A percentile compares a stretch with the other conserved stretches of the same genome.
phyloP scores from a whole-genome alignment of 176 grass and related monocot genomes.

The Thalia dealbata region DNA sequence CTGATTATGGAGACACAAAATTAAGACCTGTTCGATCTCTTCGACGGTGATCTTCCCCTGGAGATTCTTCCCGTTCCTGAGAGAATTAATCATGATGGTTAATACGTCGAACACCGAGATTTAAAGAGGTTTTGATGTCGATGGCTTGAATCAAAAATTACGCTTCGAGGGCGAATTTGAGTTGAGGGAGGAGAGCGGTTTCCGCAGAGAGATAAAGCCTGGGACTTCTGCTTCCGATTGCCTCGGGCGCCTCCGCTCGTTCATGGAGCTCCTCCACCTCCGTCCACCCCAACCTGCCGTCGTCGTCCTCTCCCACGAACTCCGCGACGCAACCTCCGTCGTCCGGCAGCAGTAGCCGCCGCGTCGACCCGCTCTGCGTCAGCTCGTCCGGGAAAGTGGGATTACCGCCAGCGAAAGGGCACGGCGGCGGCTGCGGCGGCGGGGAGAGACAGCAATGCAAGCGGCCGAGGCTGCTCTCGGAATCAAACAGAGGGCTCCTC shows the following conservation, averaged over 20 bases:
- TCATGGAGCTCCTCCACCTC: not conserved
- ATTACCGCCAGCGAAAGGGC: not conserved
- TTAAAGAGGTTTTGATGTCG: not conserved
- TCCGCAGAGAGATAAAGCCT: not conserved
- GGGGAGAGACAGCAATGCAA: not conserved
- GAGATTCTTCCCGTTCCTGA: not conserved
- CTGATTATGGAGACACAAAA: not conserved
- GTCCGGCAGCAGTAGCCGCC: not conserved
- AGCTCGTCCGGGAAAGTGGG: not conserved
- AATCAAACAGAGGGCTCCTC: not conserved
- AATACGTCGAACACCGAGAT: not conserved
- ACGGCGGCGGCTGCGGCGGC: not conserved
- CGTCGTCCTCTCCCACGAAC: not conserved
- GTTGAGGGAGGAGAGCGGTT: not conserved
- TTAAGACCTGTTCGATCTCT: conserved; percentile 1
- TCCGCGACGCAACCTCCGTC: not conserved
- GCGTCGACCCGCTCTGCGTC: not conserved
- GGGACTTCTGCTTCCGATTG: not conserved
- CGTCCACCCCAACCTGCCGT: not conserved
- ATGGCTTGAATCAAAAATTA: not conserved
- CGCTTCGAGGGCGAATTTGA: conserved; percentile 2
- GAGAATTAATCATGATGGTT: not conserved
- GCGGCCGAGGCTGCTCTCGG: not conserved
- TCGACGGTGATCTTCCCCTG: not conserved
- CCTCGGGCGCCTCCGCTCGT: not conserved